Percentiles rank a stretch among this genome's conserved stretches.
phyloP scores from a whole-genome alignment of 306 rosid species.

The Glycine tomentella region DNA sequence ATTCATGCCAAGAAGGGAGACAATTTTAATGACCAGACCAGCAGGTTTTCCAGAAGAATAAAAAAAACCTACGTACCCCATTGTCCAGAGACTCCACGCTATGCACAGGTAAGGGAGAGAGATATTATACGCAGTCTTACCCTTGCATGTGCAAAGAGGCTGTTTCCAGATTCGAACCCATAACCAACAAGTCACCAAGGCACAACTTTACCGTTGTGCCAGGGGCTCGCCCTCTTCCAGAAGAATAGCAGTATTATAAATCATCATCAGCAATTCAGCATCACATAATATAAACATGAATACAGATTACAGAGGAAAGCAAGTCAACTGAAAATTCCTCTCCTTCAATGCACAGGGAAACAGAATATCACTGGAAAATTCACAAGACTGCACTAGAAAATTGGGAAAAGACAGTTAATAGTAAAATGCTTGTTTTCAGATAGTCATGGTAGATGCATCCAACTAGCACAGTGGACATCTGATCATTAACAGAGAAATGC shows the following conservation, averaged over 20 bases:
- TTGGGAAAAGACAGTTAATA: neutral
- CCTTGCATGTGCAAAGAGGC: too few species aligned
- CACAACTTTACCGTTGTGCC: too few species aligned
- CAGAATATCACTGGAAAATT: conserved; percentile 15
- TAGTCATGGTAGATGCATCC: conserved; percentile 23
- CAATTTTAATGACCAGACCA: neutral
- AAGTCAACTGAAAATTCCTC: neutral
- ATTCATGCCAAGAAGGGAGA: neutral
- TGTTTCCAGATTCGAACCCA: too few species aligned
- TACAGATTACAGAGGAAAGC: neutral
- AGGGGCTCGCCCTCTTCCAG: neutral
- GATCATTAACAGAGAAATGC: neutral
- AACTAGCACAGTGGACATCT: conserved; percentile 15
- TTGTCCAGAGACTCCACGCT: too few species aligned
- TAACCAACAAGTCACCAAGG: too few species aligned
- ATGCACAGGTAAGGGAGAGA: too few species aligned
- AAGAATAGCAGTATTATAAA: neutral
- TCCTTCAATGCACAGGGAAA: neutral
- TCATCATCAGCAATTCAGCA: neutral
- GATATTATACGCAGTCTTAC: too few species aligned
- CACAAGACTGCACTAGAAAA: conserved; percentile 14
- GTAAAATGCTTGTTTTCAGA: neutral
- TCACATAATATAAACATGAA: neutral
- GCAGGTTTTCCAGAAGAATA: conserved; percentile 14
- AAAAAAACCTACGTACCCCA: too few species aligned